Percentiles rank a stretch among this genome's conserved stretches.
These are phyloP conservation scores for Yamadazyma laniorum DNA, from an alignment of 805 yeast species.

Conservation along the genomic window DNA sequence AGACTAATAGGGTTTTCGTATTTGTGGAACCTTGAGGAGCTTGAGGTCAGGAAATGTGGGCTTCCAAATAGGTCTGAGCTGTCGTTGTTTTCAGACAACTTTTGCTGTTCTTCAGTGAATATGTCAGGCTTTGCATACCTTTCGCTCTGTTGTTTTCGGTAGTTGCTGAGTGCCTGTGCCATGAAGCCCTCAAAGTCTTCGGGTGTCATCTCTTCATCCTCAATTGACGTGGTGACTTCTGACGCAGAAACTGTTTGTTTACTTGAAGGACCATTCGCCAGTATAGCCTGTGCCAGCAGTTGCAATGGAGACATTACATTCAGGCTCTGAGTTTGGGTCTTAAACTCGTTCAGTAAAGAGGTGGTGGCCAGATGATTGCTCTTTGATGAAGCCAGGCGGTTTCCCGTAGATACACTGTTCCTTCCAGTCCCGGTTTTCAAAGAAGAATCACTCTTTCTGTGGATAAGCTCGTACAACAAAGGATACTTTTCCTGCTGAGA, in stretches of 20 bases:
- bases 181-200: slow-evolving; percentile 33
- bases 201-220: neutral
- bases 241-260: no score
- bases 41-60: slow-evolving; percentile 13
- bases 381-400: no score
- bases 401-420: no score
- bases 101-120: slow-evolving; percentile 4
- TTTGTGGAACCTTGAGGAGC: slow-evolving; percentile 14
- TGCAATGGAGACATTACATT: no score
- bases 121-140: slow-evolving; percentile 14
- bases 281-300: no score
- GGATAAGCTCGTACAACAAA: neutral
- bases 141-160: slow-evolving; percentile 26
- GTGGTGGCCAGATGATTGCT: no score
- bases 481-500: slow-evolving; percentile 3
- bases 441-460: no score
- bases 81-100: slow-evolving; percentile 1
- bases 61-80: slow-evolving; percentile 8
- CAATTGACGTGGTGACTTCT: neutral
- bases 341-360: no score
- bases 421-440: no score
- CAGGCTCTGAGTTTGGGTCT: no score
- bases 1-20: slow-evolving; percentile 18
- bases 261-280: no score
- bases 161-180: slow-evolving; percentile 30